Evolutionary conservation across 768 basidiomycete genomes (phyloP), one percentile per base, ranked within the genome.

Genomic region (Rhodotorula diobovata): DNA sequence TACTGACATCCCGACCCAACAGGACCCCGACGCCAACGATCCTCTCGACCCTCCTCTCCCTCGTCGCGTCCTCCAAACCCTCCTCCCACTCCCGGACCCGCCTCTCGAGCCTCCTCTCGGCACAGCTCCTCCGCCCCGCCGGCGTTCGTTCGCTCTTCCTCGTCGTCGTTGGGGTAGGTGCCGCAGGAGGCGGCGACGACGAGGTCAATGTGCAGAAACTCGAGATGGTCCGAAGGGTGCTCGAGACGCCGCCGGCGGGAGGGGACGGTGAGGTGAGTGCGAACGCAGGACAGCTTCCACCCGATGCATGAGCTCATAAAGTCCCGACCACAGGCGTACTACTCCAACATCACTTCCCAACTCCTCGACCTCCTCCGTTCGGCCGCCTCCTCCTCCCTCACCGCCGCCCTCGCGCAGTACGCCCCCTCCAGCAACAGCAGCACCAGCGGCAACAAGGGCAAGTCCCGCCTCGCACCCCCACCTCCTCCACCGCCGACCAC

Each of bases 131-230:
- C 32, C 86, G 89, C 32, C 85, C 87, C 0, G 85, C 86, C 34
- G 91, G 91, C 2, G 83, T 92, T 2, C 83, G 82, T 39, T 89
- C 89, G 0, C 83, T 93, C 30, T 87, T 86, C 72, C 83, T 84
- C 18, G 88, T 89, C 18, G 81, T 91, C 2, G 87, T 92, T 63
- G 86, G 87, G 0, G 28, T 62, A 0, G 70, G 53, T 21, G 37
- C 45, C 0, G 59, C 37, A 2, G 28, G 23, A 0, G 53, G 46
- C 6, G 58, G 50, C 4, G 85, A 85, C 46, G 68, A 69, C n/a
- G 86, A 86, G 30, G 71, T 71, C 6, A 78, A 85, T 9, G 48
- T 61, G 20, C 57, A 41, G 32, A 68, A 71, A 61, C 48, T 55
- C 30, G 62, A 69, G 43, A 73, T 66, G 65, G 32, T 69, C 35